These are phyloP conservation scores for Colletotrichum trifolii DNA, from an alignment of 2,329 filamentous ascomycete genomes.

Conservation along the genomic window DNA sequence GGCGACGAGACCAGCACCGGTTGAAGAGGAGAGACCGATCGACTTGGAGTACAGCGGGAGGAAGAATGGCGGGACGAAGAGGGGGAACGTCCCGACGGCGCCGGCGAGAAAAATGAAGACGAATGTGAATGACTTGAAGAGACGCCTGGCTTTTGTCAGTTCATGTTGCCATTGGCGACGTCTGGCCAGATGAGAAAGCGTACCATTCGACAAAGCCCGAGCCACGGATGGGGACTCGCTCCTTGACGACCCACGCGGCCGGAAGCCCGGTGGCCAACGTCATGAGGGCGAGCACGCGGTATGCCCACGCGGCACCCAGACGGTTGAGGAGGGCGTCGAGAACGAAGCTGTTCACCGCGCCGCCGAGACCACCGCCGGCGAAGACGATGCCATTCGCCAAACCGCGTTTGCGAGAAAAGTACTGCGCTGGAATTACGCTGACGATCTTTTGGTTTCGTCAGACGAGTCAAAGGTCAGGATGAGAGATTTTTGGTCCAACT, in stretches of 20 bases:
- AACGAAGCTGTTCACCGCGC: conserved; percentile 61
- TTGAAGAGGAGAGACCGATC: conserved; percentile 62
- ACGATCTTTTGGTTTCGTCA: conserved; percentile 47
- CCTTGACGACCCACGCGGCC: conserved; percentile 63
- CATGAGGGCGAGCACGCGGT: conserved; percentile 62
- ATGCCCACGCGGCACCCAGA: conserved; percentile 62
- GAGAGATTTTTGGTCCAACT: neutral
- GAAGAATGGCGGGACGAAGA: conserved; percentile 72
- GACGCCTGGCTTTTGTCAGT: conserved; percentile 47
- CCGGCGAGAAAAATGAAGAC: conserved; percentile 63
- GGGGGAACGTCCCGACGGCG: conserved; percentile 67
- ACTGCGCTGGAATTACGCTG: conserved; percentile 63
- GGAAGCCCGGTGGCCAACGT: conserved; percentile 65
- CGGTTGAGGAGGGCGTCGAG: conserved; percentile 59
- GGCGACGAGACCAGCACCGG: conserved; percentile 68
- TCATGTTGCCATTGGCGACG: neutral
- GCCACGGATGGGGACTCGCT: conserved; percentile 53
- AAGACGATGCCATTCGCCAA: conserved; percentile 67
- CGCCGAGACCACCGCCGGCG: conserved; percentile 66
- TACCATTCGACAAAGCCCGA: conserved; percentile 62
- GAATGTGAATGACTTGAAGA: conserved; percentile 65
- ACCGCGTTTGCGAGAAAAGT: conserved; percentile 64
- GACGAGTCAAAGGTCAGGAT: too few species aligned
- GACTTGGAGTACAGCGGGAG: conserved; percentile 66
- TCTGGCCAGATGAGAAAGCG: conserved; percentile 11